Percentiles rank a stretch among this genome's conserved stretches.
These are phyloP conservation scores for Mediolabrus comicus DNA, from an alignment of 108 stramenopile species.

Conservation along the genomic window DNA sequence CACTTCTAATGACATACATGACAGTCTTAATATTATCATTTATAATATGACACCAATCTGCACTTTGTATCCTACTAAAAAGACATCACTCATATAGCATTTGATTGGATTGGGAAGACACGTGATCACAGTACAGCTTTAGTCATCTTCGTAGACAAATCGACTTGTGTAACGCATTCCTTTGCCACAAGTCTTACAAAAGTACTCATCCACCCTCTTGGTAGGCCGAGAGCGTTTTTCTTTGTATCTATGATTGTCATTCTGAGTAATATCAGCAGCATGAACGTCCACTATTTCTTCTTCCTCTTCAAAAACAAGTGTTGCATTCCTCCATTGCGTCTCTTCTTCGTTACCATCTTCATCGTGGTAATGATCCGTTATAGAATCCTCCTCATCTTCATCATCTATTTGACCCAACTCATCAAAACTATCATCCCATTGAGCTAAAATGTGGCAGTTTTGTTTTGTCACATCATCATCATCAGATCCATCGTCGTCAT, in stretches of 20 bases:
- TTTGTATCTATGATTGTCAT: no score
- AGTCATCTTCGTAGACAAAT: background rate
- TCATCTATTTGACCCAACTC: background rate
- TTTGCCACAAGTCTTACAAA: background rate
- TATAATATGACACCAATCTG: background rate
- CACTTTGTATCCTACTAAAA: background rate
- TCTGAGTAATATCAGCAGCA: no score
- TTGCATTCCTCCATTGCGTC: background rate
- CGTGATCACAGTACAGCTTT: background rate
- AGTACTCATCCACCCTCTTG: constrained; percentile 2
- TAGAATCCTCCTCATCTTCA: background rate
- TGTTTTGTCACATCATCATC: background rate
- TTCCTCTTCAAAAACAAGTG: background rate
- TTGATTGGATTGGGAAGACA: background rate
- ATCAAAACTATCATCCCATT: constrained; percentile 10
- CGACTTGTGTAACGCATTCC: background rate
- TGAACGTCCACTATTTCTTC: background rate
- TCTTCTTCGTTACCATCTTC: background rate
- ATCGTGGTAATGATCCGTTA: background rate
- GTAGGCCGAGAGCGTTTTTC: background rate
- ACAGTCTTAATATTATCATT: background rate
- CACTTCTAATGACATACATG: constrained; percentile 34
- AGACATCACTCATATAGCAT: background rate
- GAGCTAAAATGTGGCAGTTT: background rate
- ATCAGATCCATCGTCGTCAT: background rate